Percentiles rank a stretch among this genome's conserved stretches.
Conservation (phyloP, 345 rosid species). For the Eutrema yunnanense region DNA sequence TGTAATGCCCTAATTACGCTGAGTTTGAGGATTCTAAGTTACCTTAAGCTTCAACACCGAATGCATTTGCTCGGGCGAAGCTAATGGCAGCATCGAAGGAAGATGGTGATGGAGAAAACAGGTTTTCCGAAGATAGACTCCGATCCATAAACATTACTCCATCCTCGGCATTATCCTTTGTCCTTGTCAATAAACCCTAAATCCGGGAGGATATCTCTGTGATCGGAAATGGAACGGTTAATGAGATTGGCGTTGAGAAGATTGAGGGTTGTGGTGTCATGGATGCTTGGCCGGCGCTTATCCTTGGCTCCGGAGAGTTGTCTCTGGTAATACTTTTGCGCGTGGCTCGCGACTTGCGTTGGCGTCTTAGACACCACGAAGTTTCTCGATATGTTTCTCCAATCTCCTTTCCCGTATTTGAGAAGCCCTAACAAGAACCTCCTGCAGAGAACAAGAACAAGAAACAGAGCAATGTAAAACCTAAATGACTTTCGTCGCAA, state of each 20-base stretch:
- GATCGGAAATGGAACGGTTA: conserved; percentile 34
- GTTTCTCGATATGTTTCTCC: conserved; percentile 92
- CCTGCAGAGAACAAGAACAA: conserved; percentile 35
- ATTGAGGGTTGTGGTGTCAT: conserved; percentile 74
- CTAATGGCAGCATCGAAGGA: conserved; percentile 12
- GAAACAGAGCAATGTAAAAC: conserved; percentile 1
- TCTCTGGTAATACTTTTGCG: conserved; percentile 92
- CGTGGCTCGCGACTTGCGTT: conserved; percentile 98
- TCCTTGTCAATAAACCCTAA: conserved; percentile 12
- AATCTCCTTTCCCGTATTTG: conserved; percentile 92
- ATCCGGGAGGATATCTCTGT: conserved; percentile 19
- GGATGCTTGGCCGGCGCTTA: conserved; percentile 90
- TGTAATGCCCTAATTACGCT: background rate
- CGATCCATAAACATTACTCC: conserved; percentile 4
- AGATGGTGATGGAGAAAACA: conserved; percentile 16
- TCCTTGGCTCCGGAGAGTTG: conserved; percentile 80
- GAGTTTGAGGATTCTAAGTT: background rate
- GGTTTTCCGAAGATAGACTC: conserved; percentile 9
- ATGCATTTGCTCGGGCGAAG: conserved; percentile 8
- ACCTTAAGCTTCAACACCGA: conserved; percentile 10
- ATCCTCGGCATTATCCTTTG: conserved; percentile 13
- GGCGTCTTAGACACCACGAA: conserved; percentile 85
- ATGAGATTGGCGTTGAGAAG: conserved; percentile 35
- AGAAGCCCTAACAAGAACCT: conserved; percentile 74
- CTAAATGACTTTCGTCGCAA: conserved; percentile 17